These are phyloP conservation scores for Musa schizocarpa DNA, from an alignment of 176 grass and related monocot species.

Conservation along the genomic window DNA sequence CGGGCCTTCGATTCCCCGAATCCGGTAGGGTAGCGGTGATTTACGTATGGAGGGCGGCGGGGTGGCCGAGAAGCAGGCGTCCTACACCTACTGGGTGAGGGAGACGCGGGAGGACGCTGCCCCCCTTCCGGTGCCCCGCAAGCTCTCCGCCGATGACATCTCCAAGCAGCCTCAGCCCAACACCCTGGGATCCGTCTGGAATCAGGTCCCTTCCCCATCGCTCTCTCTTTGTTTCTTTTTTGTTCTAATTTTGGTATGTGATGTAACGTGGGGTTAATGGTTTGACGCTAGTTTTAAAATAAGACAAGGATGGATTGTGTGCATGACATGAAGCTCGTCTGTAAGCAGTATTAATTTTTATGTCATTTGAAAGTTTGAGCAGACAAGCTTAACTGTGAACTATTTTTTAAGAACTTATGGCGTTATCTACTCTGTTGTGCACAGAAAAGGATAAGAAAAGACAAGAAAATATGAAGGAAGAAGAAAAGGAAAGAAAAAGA, in stretches of 20 bases:
- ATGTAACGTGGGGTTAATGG: background rate
- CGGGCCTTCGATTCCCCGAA: background rate
- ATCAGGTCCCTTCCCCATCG: conserved; percentile 38
- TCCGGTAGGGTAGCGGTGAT: background rate
- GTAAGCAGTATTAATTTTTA: no score
- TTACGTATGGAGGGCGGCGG: background rate
- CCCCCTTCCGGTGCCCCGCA: conserved; percentile 50
- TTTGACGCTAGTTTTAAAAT: background rate
- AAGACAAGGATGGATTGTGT: no score
- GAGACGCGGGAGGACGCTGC: conserved; percentile 55
- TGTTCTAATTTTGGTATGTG: background rate
- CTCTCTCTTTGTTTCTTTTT: background rate
- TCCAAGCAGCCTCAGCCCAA: conserved; percentile 25
- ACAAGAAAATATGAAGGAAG: no score
- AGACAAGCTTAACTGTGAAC: no score
- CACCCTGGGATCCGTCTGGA: conserved; percentile 87
- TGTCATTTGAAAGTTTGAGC: no score
- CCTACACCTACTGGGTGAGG: conserved; percentile 91
- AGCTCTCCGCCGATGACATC: conserved; percentile 40
- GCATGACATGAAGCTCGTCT: no score
- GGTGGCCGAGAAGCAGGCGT: conserved; percentile 38
- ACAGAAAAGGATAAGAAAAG: no score
- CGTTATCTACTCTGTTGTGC: no score
- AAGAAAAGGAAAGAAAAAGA: no score
- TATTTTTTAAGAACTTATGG: no score